Percentiles rank a stretch among this genome's conserved stretches.
These are phyloP conservation scores for Vickermania spadyakhi DNA, from an alignment of 208 protist genomes.

Conservation along the genomic window DNA sequence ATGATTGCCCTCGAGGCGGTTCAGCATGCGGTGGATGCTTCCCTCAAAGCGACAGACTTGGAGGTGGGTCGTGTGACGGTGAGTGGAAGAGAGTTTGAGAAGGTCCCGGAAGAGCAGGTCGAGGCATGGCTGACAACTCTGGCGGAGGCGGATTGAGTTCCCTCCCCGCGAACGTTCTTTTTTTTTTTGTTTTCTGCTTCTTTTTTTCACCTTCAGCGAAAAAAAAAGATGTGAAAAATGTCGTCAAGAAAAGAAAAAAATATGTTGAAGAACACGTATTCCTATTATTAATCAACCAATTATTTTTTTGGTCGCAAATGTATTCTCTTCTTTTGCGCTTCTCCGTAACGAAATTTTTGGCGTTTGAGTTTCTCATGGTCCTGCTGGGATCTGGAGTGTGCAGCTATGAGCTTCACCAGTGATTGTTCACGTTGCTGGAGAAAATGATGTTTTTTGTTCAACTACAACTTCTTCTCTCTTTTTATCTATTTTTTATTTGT, in stretches of 20 bases:
- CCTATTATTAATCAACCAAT: too few relatives aligned
- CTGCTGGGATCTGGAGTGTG: too few relatives aligned
- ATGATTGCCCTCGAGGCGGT: constrained; percentile 79
- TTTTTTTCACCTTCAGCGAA: constrained; percentile 1
- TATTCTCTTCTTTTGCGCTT: too few relatives aligned
- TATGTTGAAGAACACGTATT: too few relatives aligned
- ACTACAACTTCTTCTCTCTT: background rate
- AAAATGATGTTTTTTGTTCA: too few relatives aligned
- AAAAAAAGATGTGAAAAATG: background rate
- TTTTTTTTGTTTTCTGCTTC: constrained; percentile 4
- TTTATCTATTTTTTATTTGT: background rate
- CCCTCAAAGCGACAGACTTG: constrained; percentile 70
- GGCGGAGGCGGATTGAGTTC: constrained; percentile 74
- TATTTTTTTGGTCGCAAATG: too few relatives aligned
- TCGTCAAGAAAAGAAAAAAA: background rate
- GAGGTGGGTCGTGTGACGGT: constrained; percentile 69
- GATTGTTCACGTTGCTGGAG: too few relatives aligned
- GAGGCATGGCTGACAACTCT: constrained; percentile 86
- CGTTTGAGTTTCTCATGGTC: too few relatives aligned
- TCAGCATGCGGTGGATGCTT: constrained; percentile 58
- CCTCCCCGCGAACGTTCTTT: too few relatives aligned
- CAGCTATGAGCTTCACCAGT: too few relatives aligned
- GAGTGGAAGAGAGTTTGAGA: constrained; percentile 28
- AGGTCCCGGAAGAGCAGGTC: constrained; percentile 53
- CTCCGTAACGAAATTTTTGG: too few relatives aligned